Evolutionary conservation across 2,329 filamentous ascomycete genomes (phyloP), one percentile per base, ranked within the genome.

Genomic region (Mariannaea sp.): DNA sequence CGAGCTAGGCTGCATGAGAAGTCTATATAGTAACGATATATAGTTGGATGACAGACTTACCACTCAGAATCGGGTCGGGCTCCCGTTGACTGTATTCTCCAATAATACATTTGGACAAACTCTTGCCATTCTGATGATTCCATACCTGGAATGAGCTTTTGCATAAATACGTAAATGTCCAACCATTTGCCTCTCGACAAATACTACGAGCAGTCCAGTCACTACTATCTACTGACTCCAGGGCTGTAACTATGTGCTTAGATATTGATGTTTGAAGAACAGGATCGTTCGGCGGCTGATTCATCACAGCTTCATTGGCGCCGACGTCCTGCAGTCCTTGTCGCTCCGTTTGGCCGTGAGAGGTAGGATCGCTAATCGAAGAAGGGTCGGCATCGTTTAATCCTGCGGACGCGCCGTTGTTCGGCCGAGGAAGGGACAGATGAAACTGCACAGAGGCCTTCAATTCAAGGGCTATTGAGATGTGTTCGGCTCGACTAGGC

Each of bases 161-260:
- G 71, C 82, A 85, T 14, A 75, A 67, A 57, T 81, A 84, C 3
- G 73, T 75, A 48, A 84, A 78, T 1, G 71, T 73, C 81, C 81
- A 84, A 5, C 81, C 80, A 38, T 80, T 75, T 0, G 74, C 57
- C 7, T 65, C 71, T 12, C 75, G 71, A 19, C 75, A 74, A 16
- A 80, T 71, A 14, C 77, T 71, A 16, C 77, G 71, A 22, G 78
- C 66, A 2, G 61, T 64, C 82, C 82, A 85, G 1, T 66, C 67
- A 57, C 80, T 80, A 12, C 70, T 71, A 56, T 85, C 81, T 3
- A 75, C 70, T 7, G 67, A 65, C 19, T 75, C 69, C 12, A 84
- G 59, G 3, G 71, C 68, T 9, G 62, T 64, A 26, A 78, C 69
- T 54, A 85, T 77, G 45, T 79, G 73, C 58, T 76, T 77, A 7